Evolutionary conservation across 345 rosid species (phyloP), one percentile per base, ranked within the genome.

Genomic region (Eucalyptus erythrocorys): DNA sequence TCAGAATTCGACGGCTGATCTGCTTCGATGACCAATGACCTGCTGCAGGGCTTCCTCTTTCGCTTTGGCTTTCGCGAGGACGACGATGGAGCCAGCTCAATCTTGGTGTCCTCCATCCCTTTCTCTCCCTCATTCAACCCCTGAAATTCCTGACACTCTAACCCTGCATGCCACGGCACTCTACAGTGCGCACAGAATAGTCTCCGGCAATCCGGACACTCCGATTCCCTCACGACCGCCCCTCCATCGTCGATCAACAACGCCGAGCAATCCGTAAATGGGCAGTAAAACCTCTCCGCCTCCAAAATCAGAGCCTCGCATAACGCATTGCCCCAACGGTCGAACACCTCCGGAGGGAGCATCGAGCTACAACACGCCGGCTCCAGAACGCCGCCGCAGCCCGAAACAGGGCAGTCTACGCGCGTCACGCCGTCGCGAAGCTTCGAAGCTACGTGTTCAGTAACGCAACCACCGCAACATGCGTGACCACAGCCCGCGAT

Each of bases 131-230:
- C 82, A 17, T 91, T 87, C 92, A 92, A 87, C 85, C 43, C 89
- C 91, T 89, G 93, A 90, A 91, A 93, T 88, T 89, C 89, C 10
- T 45, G 79, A 50, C 97, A 95, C 37, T 24, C 34, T 12, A 91
- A 48, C 86, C 87, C 94, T 0, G 90, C 37, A 87, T 95, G 97
- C 96, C 97, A 95, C 48, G 94, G 90, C 32, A 93, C 95, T 87
- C 86, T 90, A 48, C 96, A 93, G 86, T 85, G 91, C 4, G 90
- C 93, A 80, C 96, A 93, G 86, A 95, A 93, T 89, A 86, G 8
- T 79, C 95, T 90, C 82, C 86, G 14, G 87, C 95, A 95, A 59
- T 87, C 2, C 2, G 94, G 94, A 48, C 96, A 95, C 88, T 89
- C 90, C 4, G 91, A 86, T 53, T 90, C 88, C 85, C 57, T 89